These are phyloP conservation scores for Schizochytrium sp. DNA, from an alignment of 108 stramenopile genomes.

Conservation along the genomic window DNA sequence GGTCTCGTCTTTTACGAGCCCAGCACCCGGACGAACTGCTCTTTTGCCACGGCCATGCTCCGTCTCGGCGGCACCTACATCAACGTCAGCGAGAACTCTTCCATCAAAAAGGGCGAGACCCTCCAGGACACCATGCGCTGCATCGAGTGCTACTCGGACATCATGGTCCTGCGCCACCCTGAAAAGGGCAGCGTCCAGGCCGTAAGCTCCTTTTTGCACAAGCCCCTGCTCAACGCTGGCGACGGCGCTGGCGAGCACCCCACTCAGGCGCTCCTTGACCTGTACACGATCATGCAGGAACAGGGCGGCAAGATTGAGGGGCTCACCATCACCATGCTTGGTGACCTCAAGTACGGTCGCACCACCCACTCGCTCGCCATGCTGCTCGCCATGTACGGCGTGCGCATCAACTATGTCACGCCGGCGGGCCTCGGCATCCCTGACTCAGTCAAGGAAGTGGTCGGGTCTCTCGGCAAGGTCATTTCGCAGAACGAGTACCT, in stretches of 20 bases:
- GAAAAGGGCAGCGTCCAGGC: constrained; percentile 50
- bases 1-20: constrained; percentile 89
- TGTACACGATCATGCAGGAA: constrained; percentile 80
- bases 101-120: constrained; percentile 86
- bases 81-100: constrained; percentile 64
- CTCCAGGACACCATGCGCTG: constrained; percentile 80
- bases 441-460: constrained; percentile 60
- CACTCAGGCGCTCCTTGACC: constrained; percentile 92
- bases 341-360: constrained; percentile 91
- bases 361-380: constrained; percentile 88
- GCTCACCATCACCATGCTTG: constrained; percentile 23
- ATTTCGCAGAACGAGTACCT: constrained; percentile 52
- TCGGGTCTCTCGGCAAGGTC: constrained; percentile 39
- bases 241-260: constrained; percentile 96
- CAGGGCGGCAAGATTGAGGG: not conserved
- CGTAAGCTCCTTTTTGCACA: constrained; percentile 26
- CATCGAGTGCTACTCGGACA: constrained; percentile 78
- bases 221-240: constrained; percentile 90
- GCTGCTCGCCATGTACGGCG: constrained; percentile 59
- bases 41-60: constrained; percentile 87
- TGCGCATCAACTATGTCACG: constrained; percentile 71
- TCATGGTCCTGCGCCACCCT: constrained; percentile 80
- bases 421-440: constrained; percentile 76
- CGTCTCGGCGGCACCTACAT: constrained; percentile 76
- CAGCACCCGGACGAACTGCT: constrained; percentile 84